Evolutionary conservation across 371 early-diverging fungal genomes (phyloP).

Genomic region (Mortierella sp.): DNA sequence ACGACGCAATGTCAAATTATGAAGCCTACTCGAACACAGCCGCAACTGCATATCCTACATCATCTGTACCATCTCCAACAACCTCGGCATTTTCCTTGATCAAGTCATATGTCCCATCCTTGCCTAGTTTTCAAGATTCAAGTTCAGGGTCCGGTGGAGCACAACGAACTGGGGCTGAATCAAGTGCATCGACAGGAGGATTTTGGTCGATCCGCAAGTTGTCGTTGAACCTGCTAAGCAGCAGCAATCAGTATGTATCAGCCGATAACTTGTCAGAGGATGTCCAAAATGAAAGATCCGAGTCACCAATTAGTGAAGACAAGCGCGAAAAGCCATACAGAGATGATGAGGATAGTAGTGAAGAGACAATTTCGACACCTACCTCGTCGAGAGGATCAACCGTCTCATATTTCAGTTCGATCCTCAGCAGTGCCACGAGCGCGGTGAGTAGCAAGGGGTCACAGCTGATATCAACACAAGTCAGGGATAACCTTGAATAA

Average conservation of each 20-base stretch:
- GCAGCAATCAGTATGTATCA: slow-evolving; percentile 22
- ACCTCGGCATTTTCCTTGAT: slow-evolving; percentile 28
- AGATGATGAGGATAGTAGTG: not conserved
- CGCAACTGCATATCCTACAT: slow-evolving; percentile 3
- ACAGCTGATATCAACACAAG: not conserved
- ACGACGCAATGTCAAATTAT: not conserved
- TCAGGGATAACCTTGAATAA: slow-evolving; percentile 19
- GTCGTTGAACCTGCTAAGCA: slow-evolving; percentile 33
- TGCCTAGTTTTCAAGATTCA: slow-evolving; percentile 14
- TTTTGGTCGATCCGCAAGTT: slow-evolving; percentile 43
- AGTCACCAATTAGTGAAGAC: not conserved
- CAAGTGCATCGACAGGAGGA: slow-evolving; percentile 5
- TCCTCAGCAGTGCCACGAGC: slow-evolving; percentile 6
- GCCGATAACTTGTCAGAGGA: slow-evolving; percentile 2
- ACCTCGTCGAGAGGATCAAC: not conserved
- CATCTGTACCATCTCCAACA: slow-evolving; percentile 2
- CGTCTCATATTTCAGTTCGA: slow-evolving; percentile 17
- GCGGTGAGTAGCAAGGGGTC: slow-evolving; percentile 6
- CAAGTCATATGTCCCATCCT: slow-evolving; percentile 38
- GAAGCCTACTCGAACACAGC: not conserved
- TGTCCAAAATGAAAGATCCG: not conserved
- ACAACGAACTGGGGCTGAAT: not conserved
- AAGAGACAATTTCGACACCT: not conserved
- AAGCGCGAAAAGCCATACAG: not conserved
- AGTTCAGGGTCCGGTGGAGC: slow-evolving; percentile 1